Base-by-base conservation (phyloP, 2,329 filamentous ascomycete species). In the Ophiocordyceps polyrhachis-furcata region DNA sequence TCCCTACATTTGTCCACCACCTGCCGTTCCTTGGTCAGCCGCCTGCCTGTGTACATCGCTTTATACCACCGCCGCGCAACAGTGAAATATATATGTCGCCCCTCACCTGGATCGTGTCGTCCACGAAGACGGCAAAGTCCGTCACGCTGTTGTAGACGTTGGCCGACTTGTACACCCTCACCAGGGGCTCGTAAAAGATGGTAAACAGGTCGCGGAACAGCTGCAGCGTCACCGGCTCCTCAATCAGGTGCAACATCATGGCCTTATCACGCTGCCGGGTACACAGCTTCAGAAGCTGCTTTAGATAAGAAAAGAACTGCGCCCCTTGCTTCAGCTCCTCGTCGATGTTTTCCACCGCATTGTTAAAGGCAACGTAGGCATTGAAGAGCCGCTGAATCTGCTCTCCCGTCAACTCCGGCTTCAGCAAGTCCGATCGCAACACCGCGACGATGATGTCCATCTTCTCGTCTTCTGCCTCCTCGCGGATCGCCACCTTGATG, bases 61-160 rank as follows among this genome's bases (percentile, higher is more conserved):
- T n/a, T n/a, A n/a, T n/a, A n/a, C n/a, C n/a, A n/a, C n/a, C n/a
- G n/a, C n/a, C n/a, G n/a, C n/a, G n/a, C n/a, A n/a, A n/a, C n/a
- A n/a, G n/a, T n/a, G n/a, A n/a, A n/a, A n/a, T n/a, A n/a, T n/a
- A n/a, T n/a, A n/a, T n/a, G n/a, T n/a, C n/a, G n/a, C n/a, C n/a
- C n/a, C 38, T 17, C 20, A 88, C 86, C 56, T 77, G 73, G 53
- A 96, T 94, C 58, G 88, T 83, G 59, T 98, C 91, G 56, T 95
- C 87, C 44, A 91, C 77, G 55, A 98, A 98, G 37, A 79, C 71
- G 0, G 89, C 83, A 65, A 98, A 96, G 61, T 98, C 91, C 0
- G 89, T 96, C 48, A 98, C 89, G 57, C 84, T 93, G 67, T 79
- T 91, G 70, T 96, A 96, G 23, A 98, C 89, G 54, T 96, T 98